A percentile compares a stretch with the other conserved stretches of the same genome.
phyloP scores from a whole-genome alignment of 163 green algal genomes.

The Chlorella variabilis region DNA sequence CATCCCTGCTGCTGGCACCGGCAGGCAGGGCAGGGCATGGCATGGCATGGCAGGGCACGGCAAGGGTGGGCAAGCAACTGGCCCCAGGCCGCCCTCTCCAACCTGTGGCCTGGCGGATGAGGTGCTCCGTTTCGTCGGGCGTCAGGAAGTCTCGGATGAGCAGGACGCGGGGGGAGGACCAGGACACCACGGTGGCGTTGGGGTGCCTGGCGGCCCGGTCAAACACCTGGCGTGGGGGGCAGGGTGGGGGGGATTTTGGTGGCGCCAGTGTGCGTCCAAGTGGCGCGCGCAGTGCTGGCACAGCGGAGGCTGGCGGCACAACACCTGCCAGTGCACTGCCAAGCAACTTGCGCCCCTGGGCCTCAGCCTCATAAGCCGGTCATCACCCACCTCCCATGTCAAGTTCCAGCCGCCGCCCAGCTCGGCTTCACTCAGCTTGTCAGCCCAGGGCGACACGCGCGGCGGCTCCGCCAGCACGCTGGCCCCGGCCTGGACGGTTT shows the following conservation, averaged over 20 bases:
- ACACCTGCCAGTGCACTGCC: too few species aligned
- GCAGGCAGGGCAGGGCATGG: not conserved
- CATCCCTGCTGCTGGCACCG: not conserved
- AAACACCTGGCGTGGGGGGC: not conserved
- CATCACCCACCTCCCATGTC: conserved; percentile 38
- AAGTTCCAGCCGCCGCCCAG: conserved; percentile 46
- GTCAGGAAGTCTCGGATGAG: conserved; percentile 42
- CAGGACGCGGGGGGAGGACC: not conserved
- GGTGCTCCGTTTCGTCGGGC: conserved; percentile 38
- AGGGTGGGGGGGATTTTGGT: not conserved
- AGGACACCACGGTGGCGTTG: not conserved
- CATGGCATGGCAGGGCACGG: not conserved
- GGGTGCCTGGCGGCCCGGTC: not conserved
- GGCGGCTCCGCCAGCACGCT: not conserved
- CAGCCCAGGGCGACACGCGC: not conserved
- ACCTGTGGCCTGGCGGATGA: conserved; percentile 23
- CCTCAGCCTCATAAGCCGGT: too few species aligned
- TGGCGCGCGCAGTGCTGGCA: too few species aligned
- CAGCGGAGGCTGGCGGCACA: too few species aligned
- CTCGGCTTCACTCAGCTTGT: conserved; percentile 6
- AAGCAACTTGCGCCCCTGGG: too few species aligned
- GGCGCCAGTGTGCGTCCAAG: not conserved
- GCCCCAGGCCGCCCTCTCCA: not conserved
- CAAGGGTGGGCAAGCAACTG: not conserved
- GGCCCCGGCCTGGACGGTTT: not conserved